A percentile compares a stretch with the other conserved stretches of the same genome.
Evolutionary conservation across 2,329 filamentous ascomycete genomes (phyloP).

Genomic region (Daldinia eschscholtzii): DNA sequence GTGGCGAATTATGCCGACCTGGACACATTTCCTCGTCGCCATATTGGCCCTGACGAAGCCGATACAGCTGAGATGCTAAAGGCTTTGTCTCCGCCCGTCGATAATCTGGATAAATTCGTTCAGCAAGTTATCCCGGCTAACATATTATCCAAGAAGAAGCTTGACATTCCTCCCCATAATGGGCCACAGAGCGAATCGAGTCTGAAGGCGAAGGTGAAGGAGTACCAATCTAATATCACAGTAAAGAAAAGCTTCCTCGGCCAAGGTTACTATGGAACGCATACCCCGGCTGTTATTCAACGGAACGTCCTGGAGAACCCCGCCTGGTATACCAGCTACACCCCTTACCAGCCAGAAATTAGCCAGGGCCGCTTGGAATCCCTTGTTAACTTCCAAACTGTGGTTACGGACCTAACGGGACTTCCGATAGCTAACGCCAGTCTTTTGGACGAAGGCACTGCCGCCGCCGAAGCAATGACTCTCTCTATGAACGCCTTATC

Average conservation of each 20-base stretch:
- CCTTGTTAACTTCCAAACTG: constrained; percentile 93
- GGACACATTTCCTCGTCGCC: constrained; percentile 81
- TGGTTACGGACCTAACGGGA: constrained; percentile 88
- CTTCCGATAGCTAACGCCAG: constrained; percentile 92
- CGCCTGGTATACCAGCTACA: constrained; percentile 98
- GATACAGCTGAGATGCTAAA: constrained; percentile 84
- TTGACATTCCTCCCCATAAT: constrained; percentile 66
- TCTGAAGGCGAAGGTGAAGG: constrained; percentile 62
- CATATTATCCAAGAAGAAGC: constrained; percentile 76
- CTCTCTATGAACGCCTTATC: constrained; percentile 85
- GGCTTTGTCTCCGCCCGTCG: constrained; percentile 78
- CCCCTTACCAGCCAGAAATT: constrained; percentile 96
- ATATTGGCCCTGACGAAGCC: constrained; percentile 84
- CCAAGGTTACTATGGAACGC: constrained; percentile 88
- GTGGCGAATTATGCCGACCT: constrained; percentile 52
- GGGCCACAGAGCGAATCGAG: constrained; percentile 68
- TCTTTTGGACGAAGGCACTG: constrained; percentile 89
- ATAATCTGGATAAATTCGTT: constrained; percentile 84
- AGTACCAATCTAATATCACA: constrained; percentile 49
- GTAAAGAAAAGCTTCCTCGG: constrained; percentile 76
- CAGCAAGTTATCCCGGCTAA: constrained; percentile 84
- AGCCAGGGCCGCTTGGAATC: constrained; percentile 94
- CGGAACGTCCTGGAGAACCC: constrained; percentile 93
- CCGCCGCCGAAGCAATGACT: constrained; percentile 95
- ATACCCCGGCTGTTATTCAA: constrained; percentile 90